Conservation (phyloP, 805 yeast genomes). For the Candida ipomoeae region DNA sequence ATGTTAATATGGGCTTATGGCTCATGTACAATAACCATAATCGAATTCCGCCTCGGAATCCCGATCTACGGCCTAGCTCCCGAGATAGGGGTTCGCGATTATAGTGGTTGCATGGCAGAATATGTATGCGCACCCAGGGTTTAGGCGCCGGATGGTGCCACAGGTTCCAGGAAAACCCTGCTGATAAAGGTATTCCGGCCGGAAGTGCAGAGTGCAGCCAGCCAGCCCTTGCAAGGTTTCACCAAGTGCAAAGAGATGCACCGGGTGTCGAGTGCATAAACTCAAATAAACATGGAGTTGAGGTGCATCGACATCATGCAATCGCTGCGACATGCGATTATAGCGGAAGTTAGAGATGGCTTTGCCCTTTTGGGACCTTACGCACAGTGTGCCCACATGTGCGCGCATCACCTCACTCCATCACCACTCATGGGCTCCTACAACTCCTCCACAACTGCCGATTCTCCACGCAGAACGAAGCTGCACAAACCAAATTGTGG, state of each 20-base stretch:
- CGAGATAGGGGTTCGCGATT: not conserved
- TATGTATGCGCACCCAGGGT: not conserved
- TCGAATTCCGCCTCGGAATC: not conserved
- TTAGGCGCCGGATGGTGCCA: not conserved
- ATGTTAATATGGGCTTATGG: no score
- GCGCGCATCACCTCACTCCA: constrained; percentile 1
- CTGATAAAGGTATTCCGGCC: not conserved
- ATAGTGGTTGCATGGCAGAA: not conserved
- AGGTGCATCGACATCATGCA: not conserved
- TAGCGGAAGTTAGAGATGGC: not conserved
- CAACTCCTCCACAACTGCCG: not conserved
- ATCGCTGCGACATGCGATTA: not conserved
- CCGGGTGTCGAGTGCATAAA: not conserved
- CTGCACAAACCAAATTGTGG: constrained; percentile 2
- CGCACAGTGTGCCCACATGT: not conserved
- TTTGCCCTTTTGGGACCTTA: not conserved
- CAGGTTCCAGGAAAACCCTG: not conserved
- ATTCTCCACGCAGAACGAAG: constrained; percentile 4
- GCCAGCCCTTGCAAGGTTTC: not conserved
- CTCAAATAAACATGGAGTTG: not conserved
- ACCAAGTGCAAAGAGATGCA: not conserved
- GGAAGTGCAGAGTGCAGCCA: no score
- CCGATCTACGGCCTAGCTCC: not conserved
- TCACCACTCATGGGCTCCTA: not conserved
- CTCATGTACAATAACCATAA: no score